phyloP scores from a whole-genome alignment of 2,329 filamentous ascomycete species.

The Pseudopyrenochaeta lycopersici region DNA sequence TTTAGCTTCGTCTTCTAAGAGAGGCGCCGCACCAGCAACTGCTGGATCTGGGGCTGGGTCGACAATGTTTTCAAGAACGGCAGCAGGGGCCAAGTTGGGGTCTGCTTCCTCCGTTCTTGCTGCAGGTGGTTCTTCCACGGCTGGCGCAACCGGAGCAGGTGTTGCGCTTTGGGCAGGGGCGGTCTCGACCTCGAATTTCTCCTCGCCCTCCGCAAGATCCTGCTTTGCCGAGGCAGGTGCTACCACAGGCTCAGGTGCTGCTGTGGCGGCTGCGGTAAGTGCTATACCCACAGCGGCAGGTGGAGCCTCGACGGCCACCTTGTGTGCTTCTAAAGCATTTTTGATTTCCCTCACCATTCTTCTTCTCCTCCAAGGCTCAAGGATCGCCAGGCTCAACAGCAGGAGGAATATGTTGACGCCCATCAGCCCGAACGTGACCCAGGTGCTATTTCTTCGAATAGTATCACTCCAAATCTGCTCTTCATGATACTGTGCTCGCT shows the following conservation, averaged over 20 bases:
- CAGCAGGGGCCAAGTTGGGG: slow-evolving; percentile 7
- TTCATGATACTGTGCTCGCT: slow-evolving; percentile 93
- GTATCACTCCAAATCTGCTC: slow-evolving; percentile 99
- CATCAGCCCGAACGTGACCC: slow-evolving; percentile 99
- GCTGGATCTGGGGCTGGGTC: slow-evolving; percentile 13
- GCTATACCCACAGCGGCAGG: slow-evolving; percentile 4
- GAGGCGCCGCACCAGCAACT: slow-evolving; percentile 5
- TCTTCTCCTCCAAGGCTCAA: slow-evolving; percentile 89
- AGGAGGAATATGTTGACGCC: slow-evolving; percentile 93
- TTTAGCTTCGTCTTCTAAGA: slow-evolving; percentile 15
- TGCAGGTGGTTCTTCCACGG: slow-evolving; percentile 12
- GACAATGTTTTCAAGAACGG: background rate
- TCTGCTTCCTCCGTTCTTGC: slow-evolving; percentile 9
- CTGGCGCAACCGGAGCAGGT: background rate
- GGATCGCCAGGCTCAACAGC: slow-evolving; percentile 83
- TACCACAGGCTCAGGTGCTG: no score
- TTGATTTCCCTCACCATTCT: slow-evolving; percentile 80
- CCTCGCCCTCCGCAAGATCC: slow-evolving; percentile 23
- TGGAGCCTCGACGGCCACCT: slow-evolving; percentile 24
- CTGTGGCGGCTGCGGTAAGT: background rate
- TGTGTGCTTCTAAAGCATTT: slow-evolving; percentile 44
- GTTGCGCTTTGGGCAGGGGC: background rate
- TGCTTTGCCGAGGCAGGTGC: slow-evolving; percentile 3
- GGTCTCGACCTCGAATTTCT: slow-evolving; percentile 25
- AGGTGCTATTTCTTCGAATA: slow-evolving; percentile 93